These are phyloP conservation scores for Citeromyces matritensis DNA, from an alignment of 805 yeast genomes.

Conservation along the genomic window DNA sequence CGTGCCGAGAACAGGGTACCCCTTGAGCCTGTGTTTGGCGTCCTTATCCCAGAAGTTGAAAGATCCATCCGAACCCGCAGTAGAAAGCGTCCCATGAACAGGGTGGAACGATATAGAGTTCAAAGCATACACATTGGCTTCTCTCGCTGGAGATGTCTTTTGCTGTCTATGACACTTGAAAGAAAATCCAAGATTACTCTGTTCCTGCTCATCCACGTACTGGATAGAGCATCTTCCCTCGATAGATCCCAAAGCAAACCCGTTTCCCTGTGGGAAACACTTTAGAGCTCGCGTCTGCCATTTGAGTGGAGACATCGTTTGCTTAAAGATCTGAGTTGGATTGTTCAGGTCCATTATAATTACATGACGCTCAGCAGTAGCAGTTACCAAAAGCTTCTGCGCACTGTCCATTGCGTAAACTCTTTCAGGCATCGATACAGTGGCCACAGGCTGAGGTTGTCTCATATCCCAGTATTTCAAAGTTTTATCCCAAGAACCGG, in stretches of 20 bases:
- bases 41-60: slow-evolving; percentile 95
- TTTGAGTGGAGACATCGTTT: slow-evolving; percentile 62
- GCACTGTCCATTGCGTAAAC: slow-evolving; percentile 81
- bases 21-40: slow-evolving; percentile 73
- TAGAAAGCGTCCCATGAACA: slow-evolving; percentile 74
- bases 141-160: slow-evolving; percentile 33
- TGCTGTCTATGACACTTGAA: slow-evolving; percentile 88
- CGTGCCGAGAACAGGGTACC: slow-evolving; percentile 51
- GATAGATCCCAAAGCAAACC: slow-evolving; percentile 83
- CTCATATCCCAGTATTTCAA: slow-evolving; percentile 91
- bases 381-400: slow-evolving; percentile 78
- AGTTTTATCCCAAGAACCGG: slow-evolving; percentile 96
- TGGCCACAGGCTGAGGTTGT: slow-evolving; percentile 66
- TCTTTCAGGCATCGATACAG: slow-evolving; percentile 75
- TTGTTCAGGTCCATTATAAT: slow-evolving; percentile 63
- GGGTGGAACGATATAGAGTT: slow-evolving; percentile 83
- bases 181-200: slow-evolving; percentile 60
- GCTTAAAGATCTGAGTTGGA: slow-evolving; percentile 73
- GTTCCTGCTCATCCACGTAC: slow-evolving; percentile 75
- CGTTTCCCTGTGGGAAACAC: slow-evolving; percentile 86
- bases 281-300: slow-evolving; percentile 75
- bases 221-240: slow-evolving; percentile 96
- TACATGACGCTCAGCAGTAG: slow-evolving; percentile 81
- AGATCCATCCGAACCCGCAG: slow-evolving; percentile 92
- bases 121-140: slow-evolving; percentile 61